These are phyloP conservation scores for Athelia sp. DNA, from an alignment of 1,284 basidiomycete genomes.

Conservation along the genomic window DNA sequence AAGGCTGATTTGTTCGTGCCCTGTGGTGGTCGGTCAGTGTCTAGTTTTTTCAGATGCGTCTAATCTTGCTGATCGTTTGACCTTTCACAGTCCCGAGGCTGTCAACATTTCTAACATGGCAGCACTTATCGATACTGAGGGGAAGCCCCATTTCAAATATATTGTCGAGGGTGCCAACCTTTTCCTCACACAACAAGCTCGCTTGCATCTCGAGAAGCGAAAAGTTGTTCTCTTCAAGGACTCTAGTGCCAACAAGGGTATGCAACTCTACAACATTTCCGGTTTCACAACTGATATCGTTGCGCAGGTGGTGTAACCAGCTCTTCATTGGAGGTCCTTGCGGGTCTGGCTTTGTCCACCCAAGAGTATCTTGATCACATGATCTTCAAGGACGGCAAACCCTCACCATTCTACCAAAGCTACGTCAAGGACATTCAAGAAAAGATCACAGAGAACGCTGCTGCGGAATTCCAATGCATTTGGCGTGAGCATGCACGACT, in stretches of 20 bases:
- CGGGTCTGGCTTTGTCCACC: slow-evolving; percentile 84
- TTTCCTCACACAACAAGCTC: slow-evolving; percentile 96
- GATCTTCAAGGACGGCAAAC: slow-evolving; percentile 90
- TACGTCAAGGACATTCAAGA: slow-evolving; percentile 93
- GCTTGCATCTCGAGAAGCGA: slow-evolving; percentile 90
- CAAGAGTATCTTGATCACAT: slow-evolving; percentile 86
- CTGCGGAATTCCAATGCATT: slow-evolving; percentile 91
- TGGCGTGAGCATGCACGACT: slow-evolving; percentile 85
- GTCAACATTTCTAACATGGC: slow-evolving; percentile 97
- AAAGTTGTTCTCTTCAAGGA: slow-evolving; percentile 96
- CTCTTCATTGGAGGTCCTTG: slow-evolving; percentile 93
- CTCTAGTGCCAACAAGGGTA: slow-evolving; percentile 93
- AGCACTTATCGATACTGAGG: slow-evolving; percentile 85
- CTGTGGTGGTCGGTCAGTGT: slow-evolving; percentile 80
- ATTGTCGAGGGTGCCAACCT: slow-evolving; percentile 96
- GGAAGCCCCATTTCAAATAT: slow-evolving; percentile 97
- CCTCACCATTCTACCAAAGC: slow-evolving; percentile 80
- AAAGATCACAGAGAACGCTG: slow-evolving; percentile 91
- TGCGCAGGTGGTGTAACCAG: slow-evolving; percentile 89
- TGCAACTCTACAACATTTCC: slow-evolving; percentile 8
- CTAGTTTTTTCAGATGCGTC: neutral
- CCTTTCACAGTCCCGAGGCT: slow-evolving; percentile 68
- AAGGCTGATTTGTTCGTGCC: slow-evolving; percentile 98
- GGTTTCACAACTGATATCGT: slow-evolving; percentile 2
- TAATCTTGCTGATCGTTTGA: neutral